Evolutionary conservation across 2,329 filamentous ascomycete genomes (phyloP), one percentile per base, ranked within the genome.

Genomic region (Stachybotrys echinatus): DNA sequence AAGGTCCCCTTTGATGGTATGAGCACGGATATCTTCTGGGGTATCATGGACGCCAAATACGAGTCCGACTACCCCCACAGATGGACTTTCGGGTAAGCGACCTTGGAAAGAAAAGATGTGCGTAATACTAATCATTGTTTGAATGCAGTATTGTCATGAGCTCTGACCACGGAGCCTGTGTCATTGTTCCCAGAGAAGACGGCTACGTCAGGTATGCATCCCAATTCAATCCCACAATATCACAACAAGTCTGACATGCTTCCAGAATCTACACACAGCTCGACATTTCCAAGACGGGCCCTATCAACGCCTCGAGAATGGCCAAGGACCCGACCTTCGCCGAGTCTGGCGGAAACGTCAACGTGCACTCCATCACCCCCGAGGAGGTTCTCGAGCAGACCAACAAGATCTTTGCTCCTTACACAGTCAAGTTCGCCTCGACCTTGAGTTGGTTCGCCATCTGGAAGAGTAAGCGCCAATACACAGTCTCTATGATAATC

Each of bases 381-480:
- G 63, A 66, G n/a, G 66, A 68, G 49, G 63, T 64, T 8, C 53
- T 69, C 1, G 60, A 63, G 49, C 65, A 67, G 38, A 52, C 58
- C 3, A 67, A 69, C 42, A 56, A 53, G 27, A 67, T 68, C n/a
- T 61, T 67, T 39, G 51, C 61, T 4, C 65, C 64, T 7, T 68
- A 61, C 48, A 66, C 55, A 18, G 45, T 67, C 23, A 58, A 61
- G 22, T 68, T 67, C 40, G 65, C 54, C 1, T 51, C 58, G 5
- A 55, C 63, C 1, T 46, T 67, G 21, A 66, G 62, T 43, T 67
- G 65, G 64, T 67, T 65, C 47, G 61, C 65, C n/a, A 57, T 67
- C 12, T 67, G 65, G 65, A 61, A 61, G 49, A 59, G 60, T 62
- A 52, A 39, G 52, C 22, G 20, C n/a, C n/a, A n/a, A n/a, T n/a